These are phyloP conservation scores for Elaeagnus macrophylla DNA, from an alignment of 306 rosid species.

Conservation along the genomic window DNA sequence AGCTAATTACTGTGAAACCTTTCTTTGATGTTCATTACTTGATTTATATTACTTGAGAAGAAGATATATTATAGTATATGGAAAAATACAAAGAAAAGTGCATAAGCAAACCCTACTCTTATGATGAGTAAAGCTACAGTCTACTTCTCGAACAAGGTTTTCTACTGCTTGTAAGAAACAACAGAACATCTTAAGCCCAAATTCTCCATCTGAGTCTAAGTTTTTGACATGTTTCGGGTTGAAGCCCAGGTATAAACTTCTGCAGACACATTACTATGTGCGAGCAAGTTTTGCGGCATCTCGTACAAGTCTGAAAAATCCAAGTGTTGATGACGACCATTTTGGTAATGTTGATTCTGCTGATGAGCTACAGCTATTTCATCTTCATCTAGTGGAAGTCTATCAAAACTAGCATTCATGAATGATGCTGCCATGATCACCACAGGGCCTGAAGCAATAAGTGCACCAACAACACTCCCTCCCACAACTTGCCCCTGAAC, in stretches of 20 bases:
- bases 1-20: too few species aligned
- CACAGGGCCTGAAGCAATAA: constrained; percentile 73
- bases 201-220: constrained; percentile 27
- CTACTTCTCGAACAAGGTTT: constrained; percentile 3
- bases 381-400: constrained; percentile 66
- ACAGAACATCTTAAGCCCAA: neutral
- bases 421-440: constrained; percentile 80
- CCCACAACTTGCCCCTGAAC: constrained; percentile 84
- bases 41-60: neutral
- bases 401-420: constrained; percentile 73
- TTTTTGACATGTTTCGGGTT: constrained; percentile 44
- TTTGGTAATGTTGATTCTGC: constrained; percentile 60
- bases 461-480: constrained; percentile 59
- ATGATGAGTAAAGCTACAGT: constrained; percentile 1
- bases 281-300: constrained; percentile 64
- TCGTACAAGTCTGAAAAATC: constrained; percentile 57
- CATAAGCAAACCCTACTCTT: constrained; percentile 5
- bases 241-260: constrained; percentile 71
- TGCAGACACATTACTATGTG: constrained; percentile 48
- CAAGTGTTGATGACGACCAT: constrained; percentile 46
- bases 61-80: too few species aligned
- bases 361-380: constrained; percentile 40
- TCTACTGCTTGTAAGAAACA: constrained; percentile 1
- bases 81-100: neutral
- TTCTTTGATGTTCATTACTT: neutral